Evolutionary conservation across 2,329 filamentous ascomycete genomes (phyloP), one percentile per base, ranked within the genome.

Genomic region (Claviceps sorghi): DNA sequence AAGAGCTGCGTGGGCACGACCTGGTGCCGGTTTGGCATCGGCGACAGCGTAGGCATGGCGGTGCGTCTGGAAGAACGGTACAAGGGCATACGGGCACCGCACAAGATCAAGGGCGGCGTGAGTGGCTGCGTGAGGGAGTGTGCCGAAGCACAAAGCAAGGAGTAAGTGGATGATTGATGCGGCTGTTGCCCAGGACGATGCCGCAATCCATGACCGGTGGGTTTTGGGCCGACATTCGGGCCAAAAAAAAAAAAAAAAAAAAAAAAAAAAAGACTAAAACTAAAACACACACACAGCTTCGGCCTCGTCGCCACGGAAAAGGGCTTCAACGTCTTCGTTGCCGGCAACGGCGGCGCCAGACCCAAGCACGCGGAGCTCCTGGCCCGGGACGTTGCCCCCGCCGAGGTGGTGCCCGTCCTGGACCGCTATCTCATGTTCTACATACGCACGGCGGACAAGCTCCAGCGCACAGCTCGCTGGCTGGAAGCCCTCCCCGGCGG

Each of bases 381-480:
- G 1, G 88, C 87, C 54, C 90, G 89, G 64, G 88, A 95, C 60
- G 88, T 95, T 0, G 80, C 87, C 0, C 85, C 87, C 0, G 81
- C 87, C 50, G 85, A 94, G 61, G 83, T 95, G 9, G 76, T 95
- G 9, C 81, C 87, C 1, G 85, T 95, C 53, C 73, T 95, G 2
- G 90, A 95, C 65, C 83, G 90, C 45, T 95, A 93, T 63, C 77
- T 95, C 26, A 88, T 90, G 69, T 91, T 95, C 73, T 95, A 95
- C 70, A 93, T 95, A 61, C 86, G 88, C 58, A 94, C 90, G 0
- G 89, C 88, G 45, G 89, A 95, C 70, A 89, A 86, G 63, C 79
- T 95, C 0, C 88, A 95, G 67, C 80, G 89, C 49, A 95, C 89
- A 29, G 89, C 89, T 0, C 78, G 88, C 26, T 95, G 89, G 89